Base-by-base conservation (phyloP, 1,139 yeast species). In the Pneumocystis canis region DNA sequence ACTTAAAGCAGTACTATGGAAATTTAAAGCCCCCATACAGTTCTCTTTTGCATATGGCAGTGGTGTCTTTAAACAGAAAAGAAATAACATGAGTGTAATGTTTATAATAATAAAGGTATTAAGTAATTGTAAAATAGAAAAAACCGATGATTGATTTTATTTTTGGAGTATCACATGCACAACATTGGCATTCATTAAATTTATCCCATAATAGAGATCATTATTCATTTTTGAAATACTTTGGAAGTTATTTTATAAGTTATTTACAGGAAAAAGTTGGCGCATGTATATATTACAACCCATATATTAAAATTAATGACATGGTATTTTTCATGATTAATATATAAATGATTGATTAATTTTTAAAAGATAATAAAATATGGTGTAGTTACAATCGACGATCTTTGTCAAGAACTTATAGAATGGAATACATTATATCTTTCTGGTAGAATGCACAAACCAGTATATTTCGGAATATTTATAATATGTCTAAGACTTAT, bases 391-490 rank as follows among this genome's bases (percentile, higher is more conserved):
- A 82, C 88, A 2, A 77, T 81, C 65, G 80, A 81, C 53, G 79
- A 79, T 4, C 74, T 89, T 56, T 73, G 84, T 58, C 77, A 76
- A 59, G 99, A 92, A 73, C 75, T 92, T 53, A 77, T 82, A 39
- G 83, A 85, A 66, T 92, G 98, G 99, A 78, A 83, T 40, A 81
- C 92, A 0, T 80, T 92, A 68, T 92, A 92, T 70, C 72, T 92
- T 47, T 95, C 97, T 0, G 99, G 99, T 0, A 78, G 99, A 66
- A 76, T 94, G 65, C 98, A 92, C 69, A 92, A 92, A 71, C 99
- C 99, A 0, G 95, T 92, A 11, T 85, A 87, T 32, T 20, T 30
- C n/a, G 20, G 11, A 32, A 40, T 58, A 18, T n/a, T 32, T 31
- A 32, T 14, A 28, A 3, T 35, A 16, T 18, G 14, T 47, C 16